Percentiles rank a stretch among this genome's conserved stretches.
phyloP scores from a whole-genome alignment of 805 yeast species.

The Saccharomycopsis fibuligera region DNA sequence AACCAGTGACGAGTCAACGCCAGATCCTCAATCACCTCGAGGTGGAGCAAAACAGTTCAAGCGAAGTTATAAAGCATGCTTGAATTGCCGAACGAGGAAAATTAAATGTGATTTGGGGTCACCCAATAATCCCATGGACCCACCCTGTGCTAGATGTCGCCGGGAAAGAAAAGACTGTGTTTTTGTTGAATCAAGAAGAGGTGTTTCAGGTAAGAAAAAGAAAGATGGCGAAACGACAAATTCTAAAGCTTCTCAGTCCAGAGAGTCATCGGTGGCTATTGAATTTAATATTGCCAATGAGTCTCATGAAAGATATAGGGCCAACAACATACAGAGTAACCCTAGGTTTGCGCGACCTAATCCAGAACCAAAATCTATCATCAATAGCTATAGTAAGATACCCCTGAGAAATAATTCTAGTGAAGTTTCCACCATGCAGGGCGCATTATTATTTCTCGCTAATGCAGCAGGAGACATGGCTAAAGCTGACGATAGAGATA shows the following conservation, averaged over 20 bases:
- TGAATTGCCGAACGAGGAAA: constrained; percentile 78
- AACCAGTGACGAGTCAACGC: too few species aligned
- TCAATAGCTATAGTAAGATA: constrained; percentile 2
- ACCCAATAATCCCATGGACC: constrained; percentile 61
- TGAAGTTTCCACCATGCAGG: constrained; percentile 37
- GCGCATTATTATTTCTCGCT: constrained; percentile 67
- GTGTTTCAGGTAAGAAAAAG: constrained; percentile 34
- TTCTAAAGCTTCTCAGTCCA: constrained; percentile 22
- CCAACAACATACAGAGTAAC: background rate
- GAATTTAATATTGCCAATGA: too few species aligned
- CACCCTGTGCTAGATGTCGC: constrained; percentile 81
- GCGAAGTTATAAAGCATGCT: constrained; percentile 76
- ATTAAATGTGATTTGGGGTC: constrained; percentile 84
- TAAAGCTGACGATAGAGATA: constrained; percentile 54
- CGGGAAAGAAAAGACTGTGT: constrained; percentile 81
- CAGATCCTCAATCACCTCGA: background rate
- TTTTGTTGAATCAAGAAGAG: constrained; percentile 53
- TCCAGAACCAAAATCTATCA: constrained; percentile 2
- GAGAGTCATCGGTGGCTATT: background rate
- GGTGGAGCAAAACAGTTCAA: constrained; percentile 32
- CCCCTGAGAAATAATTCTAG: constrained; percentile 3
- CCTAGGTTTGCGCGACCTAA: constrained; percentile 1
- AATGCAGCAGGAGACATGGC: constrained; percentile 77
- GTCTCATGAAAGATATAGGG: too few species aligned
- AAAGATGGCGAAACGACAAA: constrained; percentile 9